These are phyloP conservation scores for Daldinia decipiens DNA, from an alignment of 495 filamentous ascomycete species.

Conservation along the genomic window DNA sequence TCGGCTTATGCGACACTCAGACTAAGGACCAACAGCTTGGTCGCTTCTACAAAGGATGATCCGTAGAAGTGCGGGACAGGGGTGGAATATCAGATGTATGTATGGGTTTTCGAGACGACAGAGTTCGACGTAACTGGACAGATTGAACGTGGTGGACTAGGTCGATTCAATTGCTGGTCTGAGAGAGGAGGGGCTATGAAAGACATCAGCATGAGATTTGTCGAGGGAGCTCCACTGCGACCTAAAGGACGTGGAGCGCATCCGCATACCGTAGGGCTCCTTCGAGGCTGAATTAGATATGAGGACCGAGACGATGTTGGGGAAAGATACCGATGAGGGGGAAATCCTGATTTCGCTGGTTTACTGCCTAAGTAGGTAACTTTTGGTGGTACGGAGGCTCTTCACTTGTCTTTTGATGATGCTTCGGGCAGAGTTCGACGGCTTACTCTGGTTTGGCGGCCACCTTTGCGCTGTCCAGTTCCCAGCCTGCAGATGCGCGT, in stretches of 20 bases:
- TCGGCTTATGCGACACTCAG: conserved; percentile 22
- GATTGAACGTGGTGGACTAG: conserved; percentile 30
- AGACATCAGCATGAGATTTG: conserved; percentile 41
- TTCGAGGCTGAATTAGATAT: conserved; percentile 34
- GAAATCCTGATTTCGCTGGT: conserved; percentile 34
- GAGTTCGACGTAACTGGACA: conserved; percentile 34
- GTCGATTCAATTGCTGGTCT: conserved; percentile 34
- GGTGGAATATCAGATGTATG: conserved; percentile 22
- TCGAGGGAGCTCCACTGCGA: conserved; percentile 39
- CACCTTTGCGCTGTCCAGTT: conserved; percentile 34
- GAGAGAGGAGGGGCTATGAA: conserved; percentile 45
- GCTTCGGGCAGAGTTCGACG: conserved; percentile 31
- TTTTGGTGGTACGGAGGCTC: conserved; percentile 48
- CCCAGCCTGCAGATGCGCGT: conserved; percentile 43
- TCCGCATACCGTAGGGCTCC: conserved; percentile 33
- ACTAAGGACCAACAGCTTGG: conserved; percentile 22
- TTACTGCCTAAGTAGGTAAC: conserved; percentile 29
- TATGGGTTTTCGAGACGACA: conserved; percentile 31
- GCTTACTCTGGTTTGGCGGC: conserved; percentile 34
- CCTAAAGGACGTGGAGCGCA: conserved; percentile 39
- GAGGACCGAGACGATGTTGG: conserved; percentile 16
- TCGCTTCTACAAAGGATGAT: conserved; percentile 18
- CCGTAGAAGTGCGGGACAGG: conserved; percentile 2
- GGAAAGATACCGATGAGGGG: conserved; percentile 8
- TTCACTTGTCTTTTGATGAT: conserved; percentile 39